Evolutionary conservation across 176 grass and related monocot genomes (phyloP).

Genomic region (Carex littledalei): DNA sequence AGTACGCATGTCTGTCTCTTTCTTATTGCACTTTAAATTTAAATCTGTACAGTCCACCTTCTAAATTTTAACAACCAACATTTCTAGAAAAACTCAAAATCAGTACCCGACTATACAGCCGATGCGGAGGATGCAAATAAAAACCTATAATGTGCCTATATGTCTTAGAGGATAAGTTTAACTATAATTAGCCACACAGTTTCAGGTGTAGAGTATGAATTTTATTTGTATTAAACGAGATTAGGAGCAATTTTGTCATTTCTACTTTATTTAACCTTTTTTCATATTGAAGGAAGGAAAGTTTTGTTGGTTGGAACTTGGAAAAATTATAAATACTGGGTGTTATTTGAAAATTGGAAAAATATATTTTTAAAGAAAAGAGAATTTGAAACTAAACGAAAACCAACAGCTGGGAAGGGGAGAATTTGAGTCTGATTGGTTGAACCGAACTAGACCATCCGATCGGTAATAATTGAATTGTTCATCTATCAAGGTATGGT

Average conservation of each 20-base stretch:
- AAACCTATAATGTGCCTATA: neutral
- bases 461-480: conserved; percentile 87
- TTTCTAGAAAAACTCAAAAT: neutral
- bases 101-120: neutral
- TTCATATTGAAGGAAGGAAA: neutral
- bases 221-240: neutral
- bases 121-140: neutral
- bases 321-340: neutral
- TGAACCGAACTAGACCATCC: conserved; percentile 76
- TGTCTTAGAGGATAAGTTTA: neutral
- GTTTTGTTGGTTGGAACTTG: neutral
- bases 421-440: conserved; percentile 40
- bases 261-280: neutral
- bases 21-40: neutral
- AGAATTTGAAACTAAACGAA: conserved; percentile 18
- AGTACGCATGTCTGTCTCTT: neutral
- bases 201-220: neutral
- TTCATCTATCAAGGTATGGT: conserved; percentile 72
- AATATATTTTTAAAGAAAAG: conserved; percentile 1
- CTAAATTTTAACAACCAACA: neutral
- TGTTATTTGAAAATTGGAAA: neutral
- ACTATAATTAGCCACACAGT: neutral
- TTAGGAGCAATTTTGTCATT: neutral
- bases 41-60: neutral
- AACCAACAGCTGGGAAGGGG: conserved; percentile 79